Evolutionary conservation across 2,329 filamentous ascomycete genomes (phyloP).

Genomic region (Aureobasidium subglaciale): DNA sequence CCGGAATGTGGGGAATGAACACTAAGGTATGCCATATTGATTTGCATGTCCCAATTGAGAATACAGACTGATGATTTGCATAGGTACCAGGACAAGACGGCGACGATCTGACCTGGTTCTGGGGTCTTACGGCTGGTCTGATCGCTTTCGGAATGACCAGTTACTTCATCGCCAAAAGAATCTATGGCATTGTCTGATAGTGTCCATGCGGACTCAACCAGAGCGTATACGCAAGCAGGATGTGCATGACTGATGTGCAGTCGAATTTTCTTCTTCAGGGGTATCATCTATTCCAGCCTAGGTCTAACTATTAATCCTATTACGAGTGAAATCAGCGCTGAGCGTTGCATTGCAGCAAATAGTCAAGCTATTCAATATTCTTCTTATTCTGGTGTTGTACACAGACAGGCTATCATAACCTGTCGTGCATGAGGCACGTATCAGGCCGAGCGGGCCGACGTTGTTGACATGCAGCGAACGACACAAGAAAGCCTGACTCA

Average conservation of each 20-base stretch:
- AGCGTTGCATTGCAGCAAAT: slow-evolving; percentile 1
- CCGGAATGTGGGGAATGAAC: slow-evolving; percentile 98
- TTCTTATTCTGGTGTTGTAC: neutral
- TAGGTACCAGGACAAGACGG: slow-evolving; percentile 79
- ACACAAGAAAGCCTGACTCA: neutral
- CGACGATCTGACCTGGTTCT: slow-evolving; percentile 55
- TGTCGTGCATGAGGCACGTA: neutral
- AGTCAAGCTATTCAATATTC: neutral
- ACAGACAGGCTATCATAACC: neutral
- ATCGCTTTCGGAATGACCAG: slow-evolving; percentile 72
- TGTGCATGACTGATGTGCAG: neutral
- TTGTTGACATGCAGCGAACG: neutral
- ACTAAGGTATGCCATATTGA: slow-evolving; percentile 27
- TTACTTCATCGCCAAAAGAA: slow-evolving; percentile 73
- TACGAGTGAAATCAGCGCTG: neutral
- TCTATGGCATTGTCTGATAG: slow-evolving; percentile 70
- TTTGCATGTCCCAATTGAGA: neutral
- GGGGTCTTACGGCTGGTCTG: slow-evolving; percentile 61
- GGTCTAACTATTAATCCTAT: slow-evolving; percentile 4
- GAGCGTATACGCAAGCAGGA: neutral
- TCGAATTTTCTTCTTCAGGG: neutral
- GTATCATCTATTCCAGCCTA: neutral
- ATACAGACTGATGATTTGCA: neutral
- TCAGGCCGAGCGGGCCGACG: neutral
- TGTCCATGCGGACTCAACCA: neutral